Evolutionary conservation across 2,329 filamentous ascomycete species (phyloP), one percentile per base, ranked within the genome.

Genomic region (Aspergillus sojae): DNA sequence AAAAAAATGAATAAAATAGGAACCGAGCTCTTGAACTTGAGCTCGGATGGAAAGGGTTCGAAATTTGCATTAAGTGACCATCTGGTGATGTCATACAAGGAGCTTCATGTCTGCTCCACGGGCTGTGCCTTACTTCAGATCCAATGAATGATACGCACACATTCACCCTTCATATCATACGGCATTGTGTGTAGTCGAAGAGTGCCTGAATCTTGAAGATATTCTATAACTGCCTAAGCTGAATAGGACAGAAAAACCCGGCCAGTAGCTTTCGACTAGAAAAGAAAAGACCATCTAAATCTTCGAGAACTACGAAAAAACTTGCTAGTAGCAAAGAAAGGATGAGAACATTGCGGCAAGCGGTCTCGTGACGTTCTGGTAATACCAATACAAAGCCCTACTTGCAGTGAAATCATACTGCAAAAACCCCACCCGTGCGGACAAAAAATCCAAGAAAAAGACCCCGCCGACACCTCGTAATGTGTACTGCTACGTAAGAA

Each of bases 401-500:
- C 59, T 56, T 32, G 57, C 39, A 34, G 39, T 53, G 32, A 55
- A 55, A 55, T 55, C 32, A 39, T 55, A 10, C 32, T 11, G n/a
- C 21, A 14, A 55, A 36, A 55, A 55, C 52, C 52, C 52, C 52
- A 55, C 32, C 32, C 12, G 7, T 11, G 34, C 52, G 21, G 52
- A 34, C 52, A 36, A 39, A 55, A 39, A 39, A 26, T 7, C 21
- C 21, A 55, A 34, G 36, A 55, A 55, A 55, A 55, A 4, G 52
- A 55, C 72, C 72, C 73, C 73, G 72, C 74, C 65, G 69, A 21
- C 36, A 48, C 45, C 43, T 39, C 39, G 65, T 67, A 68, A 61
- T 66, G 57, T 58, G 57, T 65, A 67, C 32, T 11, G 34, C 52
- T 26, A 39, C 30, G 52, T 55, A 55, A 55, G 32, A 23, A 28